Conservation (phyloP, 345 rosid genomes). For the Populus euphratica region DNA sequence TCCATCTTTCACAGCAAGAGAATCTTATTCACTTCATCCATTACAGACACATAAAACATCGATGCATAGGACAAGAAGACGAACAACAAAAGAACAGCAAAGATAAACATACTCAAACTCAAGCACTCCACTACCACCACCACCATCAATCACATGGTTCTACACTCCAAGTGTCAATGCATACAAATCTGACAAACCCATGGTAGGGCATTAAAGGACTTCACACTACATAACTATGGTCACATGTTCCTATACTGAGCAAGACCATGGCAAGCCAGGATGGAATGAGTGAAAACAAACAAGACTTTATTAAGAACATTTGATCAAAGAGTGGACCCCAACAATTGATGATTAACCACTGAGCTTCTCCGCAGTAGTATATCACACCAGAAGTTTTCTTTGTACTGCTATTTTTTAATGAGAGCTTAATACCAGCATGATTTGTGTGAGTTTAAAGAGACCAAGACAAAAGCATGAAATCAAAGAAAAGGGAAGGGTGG, state of each 20-base stretch:
- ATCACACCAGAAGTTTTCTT: conserved; percentile 9
- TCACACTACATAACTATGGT: background rate
- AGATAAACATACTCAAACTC: background rate
- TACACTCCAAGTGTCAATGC: background rate
- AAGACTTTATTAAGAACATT: background rate
- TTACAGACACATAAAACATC: background rate
- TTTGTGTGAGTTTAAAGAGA: conserved; percentile 12
- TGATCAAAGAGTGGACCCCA: conserved; percentile 4
- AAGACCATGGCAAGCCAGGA: background rate
- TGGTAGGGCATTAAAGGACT: background rate
- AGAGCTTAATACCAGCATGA: conserved; percentile 24
- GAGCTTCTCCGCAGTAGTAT: background rate
- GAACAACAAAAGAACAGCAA: background rate
- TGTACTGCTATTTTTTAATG: conserved; percentile 3
- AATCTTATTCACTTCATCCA: conserved; percentile 4
- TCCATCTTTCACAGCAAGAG: background rate
- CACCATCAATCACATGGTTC: background rate
- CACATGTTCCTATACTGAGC: background rate
- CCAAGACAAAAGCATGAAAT: conserved; percentile 29
- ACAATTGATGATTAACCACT: background rate
- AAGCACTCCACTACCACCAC: background rate
- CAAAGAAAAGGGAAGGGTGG: conserved; percentile 23
- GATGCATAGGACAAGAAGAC: background rate
- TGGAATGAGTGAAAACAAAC: background rate
- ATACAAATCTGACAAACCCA: background rate